Evolutionary conservation across 2,329 filamentous ascomycete genomes (phyloP).

Genomic region (Calonectria pseudoturangicola): DNA sequence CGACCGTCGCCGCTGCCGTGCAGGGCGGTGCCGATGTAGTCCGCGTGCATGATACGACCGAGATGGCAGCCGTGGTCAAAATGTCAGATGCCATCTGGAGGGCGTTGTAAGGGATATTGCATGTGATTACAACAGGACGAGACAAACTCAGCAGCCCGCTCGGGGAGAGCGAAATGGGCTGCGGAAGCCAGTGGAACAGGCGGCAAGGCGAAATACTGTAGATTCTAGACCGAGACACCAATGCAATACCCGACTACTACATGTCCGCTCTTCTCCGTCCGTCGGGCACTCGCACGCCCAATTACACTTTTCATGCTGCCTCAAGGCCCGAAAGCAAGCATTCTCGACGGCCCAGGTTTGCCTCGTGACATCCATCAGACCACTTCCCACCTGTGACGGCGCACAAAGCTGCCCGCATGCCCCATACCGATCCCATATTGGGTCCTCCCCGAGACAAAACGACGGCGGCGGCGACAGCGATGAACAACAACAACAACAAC

Average conservation of each 20-base stretch:
- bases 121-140: not conserved
- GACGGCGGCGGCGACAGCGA: not conserved
- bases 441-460: not conserved
- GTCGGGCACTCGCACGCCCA: conserved; percentile 22
- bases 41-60: conserved; percentile 90
- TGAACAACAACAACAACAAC: not conserved
- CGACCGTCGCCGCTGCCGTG: conserved; percentile 89
- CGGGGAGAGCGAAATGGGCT: conserved; percentile 3
- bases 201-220: not conserved
- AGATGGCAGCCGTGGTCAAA: conserved; percentile 89
- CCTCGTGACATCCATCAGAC: conserved; percentile 22
- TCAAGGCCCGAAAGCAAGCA: not conserved
- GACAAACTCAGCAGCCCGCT: not conserved
- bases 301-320: not conserved
- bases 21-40: conserved; percentile 93
- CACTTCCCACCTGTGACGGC: conserved; percentile 8
- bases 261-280: not conserved
- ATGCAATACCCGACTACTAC: not conserved
- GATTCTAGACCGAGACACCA: conserved; percentile 22
- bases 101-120: conserved; percentile 54
- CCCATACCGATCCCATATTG: not conserved
- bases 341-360: conserved; percentile 3
- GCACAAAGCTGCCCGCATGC: conserved; percentile 21
- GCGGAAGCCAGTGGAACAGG: not conserved
- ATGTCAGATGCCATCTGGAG: conserved; percentile 97